phyloP scores from a whole-genome alignment of 2,329 filamentous ascomycete species.

The Arthroderma sp. region DNA sequence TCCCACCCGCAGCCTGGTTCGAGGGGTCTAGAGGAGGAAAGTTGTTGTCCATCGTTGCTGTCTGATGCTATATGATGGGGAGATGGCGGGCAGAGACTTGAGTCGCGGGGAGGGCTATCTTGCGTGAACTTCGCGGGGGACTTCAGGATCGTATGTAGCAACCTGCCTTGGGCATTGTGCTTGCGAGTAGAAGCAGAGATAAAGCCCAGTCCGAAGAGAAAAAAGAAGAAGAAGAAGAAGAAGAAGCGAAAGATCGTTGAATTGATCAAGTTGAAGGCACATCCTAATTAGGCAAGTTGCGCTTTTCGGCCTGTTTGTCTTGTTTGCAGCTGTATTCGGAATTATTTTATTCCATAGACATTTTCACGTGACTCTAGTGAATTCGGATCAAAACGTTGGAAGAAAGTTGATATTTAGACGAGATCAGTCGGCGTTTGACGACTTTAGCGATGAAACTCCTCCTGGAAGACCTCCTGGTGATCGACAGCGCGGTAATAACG shows the following conservation, averaged over 20 bases:
- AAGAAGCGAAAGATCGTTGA: not conserved
- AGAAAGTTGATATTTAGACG: too few relatives aligned
- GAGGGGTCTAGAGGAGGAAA: not conserved
- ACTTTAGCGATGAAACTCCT: too few relatives aligned
- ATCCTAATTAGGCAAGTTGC: not conserved
- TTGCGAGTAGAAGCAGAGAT: not conserved
- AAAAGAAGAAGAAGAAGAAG: not conserved
- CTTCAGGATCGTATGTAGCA: not conserved
- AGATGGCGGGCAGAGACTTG: not conserved
- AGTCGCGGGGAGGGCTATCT: not conserved
- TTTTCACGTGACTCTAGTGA: not conserved
- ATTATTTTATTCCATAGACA: not conserved
- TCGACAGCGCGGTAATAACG: too few relatives aligned
- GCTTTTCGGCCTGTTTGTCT: not conserved
- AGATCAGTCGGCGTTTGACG: too few relatives aligned
- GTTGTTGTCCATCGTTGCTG: conserved; percentile 6
- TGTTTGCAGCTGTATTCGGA: not conserved
- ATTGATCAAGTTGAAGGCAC: not conserved
- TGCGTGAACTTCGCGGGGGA: not conserved
- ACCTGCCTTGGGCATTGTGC: not conserved
- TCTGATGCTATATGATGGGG: not conserved
- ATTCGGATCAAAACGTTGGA: too few relatives aligned
- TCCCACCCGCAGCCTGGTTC: not conserved
- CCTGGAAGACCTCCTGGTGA: too few relatives aligned
- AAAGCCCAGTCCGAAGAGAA: not conserved